Evolutionary conservation across 2,329 filamentous ascomycete genomes (phyloP).

Genomic region (Westerdykella aurantiaca): DNA sequence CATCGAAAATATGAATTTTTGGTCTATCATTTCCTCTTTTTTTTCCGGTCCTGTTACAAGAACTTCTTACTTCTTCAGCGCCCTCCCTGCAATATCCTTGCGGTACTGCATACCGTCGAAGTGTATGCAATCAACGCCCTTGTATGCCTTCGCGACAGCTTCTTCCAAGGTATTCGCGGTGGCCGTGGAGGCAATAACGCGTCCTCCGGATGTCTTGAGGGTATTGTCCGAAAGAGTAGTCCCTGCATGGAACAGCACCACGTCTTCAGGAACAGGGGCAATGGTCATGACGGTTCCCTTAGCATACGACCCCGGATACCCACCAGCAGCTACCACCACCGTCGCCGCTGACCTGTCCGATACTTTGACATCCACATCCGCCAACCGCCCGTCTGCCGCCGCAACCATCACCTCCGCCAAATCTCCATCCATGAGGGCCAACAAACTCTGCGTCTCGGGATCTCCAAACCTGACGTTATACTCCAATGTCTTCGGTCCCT

Average conservation of each 20-base stretch:
- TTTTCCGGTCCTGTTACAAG: neutral
- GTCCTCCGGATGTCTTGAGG: conserved; percentile 74
- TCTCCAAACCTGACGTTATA: conserved; percentile 94
- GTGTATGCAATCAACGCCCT: conserved; percentile 69
- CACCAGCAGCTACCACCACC: conserved; percentile 87
- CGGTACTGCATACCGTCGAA: conserved; percentile 90
- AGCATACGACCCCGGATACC: conserved; percentile 76
- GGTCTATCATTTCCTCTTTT: neutral
- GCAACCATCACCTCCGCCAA: conserved; percentile 84
- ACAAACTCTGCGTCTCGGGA: conserved; percentile 81
- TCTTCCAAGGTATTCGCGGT: conserved; percentile 68
- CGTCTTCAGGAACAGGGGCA: conserved; percentile 49
- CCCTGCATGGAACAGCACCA: conserved; percentile 86
- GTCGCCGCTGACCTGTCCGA: conserved; percentile 72
- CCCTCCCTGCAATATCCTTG: conserved; percentile 73
- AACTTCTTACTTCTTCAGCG: conserved; percentile 31
- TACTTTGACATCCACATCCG: conserved; percentile 62
- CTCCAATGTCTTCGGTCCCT: conserved; percentile 76
- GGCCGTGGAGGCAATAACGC: conserved; percentile 90
- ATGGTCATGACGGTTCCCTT: conserved; percentile 66
- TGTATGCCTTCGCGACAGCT: conserved; percentile 83
- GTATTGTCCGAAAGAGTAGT: conserved; percentile 59
- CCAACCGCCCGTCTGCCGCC: conserved; percentile 69
- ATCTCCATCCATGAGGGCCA: conserved; percentile 78
- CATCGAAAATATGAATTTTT: conserved; percentile 4